These are phyloP conservation scores for Penicillium daleae DNA, from an alignment of 495 filamentous ascomycete species.

Conservation along the genomic window DNA sequence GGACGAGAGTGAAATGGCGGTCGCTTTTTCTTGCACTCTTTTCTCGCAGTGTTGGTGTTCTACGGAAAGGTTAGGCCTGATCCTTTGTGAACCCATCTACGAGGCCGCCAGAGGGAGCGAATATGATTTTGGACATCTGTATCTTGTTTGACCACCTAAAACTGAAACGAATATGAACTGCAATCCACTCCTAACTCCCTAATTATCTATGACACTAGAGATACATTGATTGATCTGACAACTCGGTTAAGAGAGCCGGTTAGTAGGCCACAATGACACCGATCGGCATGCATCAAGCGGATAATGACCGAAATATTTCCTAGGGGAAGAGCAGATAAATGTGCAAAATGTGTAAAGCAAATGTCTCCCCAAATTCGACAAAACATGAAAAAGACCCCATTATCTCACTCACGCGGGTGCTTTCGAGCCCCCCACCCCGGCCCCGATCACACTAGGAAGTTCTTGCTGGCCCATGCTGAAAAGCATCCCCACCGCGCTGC, in stretches of 20 bases:
- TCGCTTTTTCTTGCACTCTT: neutral
- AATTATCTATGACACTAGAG: slow-evolving; percentile 1
- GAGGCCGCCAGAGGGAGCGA: neutral
- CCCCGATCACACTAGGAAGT: slow-evolving; percentile 84
- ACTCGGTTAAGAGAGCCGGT: neutral
- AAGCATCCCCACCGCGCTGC: slow-evolving; percentile 73
- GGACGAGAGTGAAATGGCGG: neutral
- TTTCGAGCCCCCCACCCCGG: slow-evolving; percentile 71
- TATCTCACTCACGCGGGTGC: slow-evolving; percentile 34
- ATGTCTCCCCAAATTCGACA: neutral
- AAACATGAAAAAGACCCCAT: slow-evolving; percentile 1
- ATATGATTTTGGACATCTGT: neutral
- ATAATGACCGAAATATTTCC: neutral
- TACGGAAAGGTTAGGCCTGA: neutral
- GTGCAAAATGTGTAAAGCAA: slow-evolving; percentile 2
- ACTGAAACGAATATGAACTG: slow-evolving; percentile 5
- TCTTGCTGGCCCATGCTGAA: slow-evolving; percentile 77
- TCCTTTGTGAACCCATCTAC: neutral
- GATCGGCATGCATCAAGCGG: neutral
- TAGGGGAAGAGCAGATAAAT: neutral
- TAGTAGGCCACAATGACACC: neutral
- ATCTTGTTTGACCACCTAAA: neutral
- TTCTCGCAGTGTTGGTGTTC: neutral
- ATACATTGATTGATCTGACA: neutral
- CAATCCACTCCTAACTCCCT: neutral